These are phyloP conservation scores for Physaria fendleri DNA, from an alignment of 345 rosid species.

Conservation along the genomic window DNA sequence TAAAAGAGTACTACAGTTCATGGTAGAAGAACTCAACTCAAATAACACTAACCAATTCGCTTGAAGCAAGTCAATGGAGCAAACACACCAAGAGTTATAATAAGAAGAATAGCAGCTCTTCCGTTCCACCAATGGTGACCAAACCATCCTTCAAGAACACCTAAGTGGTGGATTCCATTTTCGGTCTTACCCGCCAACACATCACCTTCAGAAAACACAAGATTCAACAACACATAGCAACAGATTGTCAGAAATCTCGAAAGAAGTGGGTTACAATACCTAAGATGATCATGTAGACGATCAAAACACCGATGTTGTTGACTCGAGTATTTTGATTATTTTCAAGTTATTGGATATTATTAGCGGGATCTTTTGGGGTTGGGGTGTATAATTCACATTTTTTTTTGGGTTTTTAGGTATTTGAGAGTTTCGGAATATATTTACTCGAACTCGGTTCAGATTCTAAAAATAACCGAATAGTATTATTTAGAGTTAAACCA, in stretches of 20 bases:
- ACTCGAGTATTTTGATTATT: too few relatives aligned
- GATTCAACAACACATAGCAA: neutral
- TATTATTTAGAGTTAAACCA: too few relatives aligned
- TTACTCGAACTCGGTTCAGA: too few relatives aligned
- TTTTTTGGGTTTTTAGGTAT: too few relatives aligned
- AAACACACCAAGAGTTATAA: conserved; percentile 64
- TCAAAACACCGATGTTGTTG: too few relatives aligned
- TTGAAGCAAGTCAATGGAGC: conserved; percentile 80
- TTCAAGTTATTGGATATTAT: too few relatives aligned
- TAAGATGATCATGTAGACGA: too few relatives aligned
- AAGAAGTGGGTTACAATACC: neutral
- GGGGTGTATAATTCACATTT: too few relatives aligned
- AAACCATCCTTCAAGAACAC: conserved; percentile 90
- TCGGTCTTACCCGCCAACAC: conserved; percentile 80
- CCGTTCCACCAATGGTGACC: conserved; percentile 87
- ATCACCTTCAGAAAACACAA: conserved; percentile 44
- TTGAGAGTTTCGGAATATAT: too few relatives aligned
- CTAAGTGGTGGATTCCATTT: conserved; percentile 66
- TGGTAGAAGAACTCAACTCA: neutral
- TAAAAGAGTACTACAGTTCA: neutral
- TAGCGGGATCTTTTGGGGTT: too few relatives aligned
- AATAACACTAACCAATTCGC: conserved; percentile 55
- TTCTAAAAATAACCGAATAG: too few relatives aligned
- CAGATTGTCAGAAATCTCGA: neutral
- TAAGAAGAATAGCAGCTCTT: conserved; percentile 52